Evolutionary conservation across 2,329 filamentous ascomycete genomes (phyloP).

Genomic region (Cyphellophora attinorum): DNA sequence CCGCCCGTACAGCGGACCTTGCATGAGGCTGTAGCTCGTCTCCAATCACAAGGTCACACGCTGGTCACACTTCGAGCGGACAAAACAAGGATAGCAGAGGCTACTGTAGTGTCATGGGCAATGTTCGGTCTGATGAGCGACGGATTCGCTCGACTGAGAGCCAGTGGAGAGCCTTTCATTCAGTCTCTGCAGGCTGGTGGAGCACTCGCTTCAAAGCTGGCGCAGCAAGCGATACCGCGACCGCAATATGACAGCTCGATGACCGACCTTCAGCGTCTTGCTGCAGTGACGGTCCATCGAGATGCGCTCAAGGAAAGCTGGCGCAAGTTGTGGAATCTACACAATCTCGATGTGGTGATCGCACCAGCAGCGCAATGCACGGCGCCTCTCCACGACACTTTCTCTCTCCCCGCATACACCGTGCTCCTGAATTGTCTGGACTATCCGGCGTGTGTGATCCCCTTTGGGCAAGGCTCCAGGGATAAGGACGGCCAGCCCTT

Average conservation of each 20-base stretch:
- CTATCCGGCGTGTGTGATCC: conserved; percentile 15
- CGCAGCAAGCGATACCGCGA: not conserved
- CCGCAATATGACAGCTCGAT: conserved; percentile 22
- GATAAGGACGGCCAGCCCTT: conserved; percentile 8
- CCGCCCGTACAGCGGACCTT: conserved; percentile 44
- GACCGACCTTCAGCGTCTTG: conserved; percentile 29
- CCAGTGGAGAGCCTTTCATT: conserved; percentile 20
- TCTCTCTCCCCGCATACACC: conserved; percentile 30
- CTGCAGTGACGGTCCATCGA: conserved; percentile 31
- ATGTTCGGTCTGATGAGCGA: conserved; percentile 18
- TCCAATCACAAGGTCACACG: conserved; percentile 45
- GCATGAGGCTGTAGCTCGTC: conserved; percentile 30
- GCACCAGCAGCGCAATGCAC: conserved; percentile 40
- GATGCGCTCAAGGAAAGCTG: conserved; percentile 28
- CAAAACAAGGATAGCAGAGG: conserved; percentile 9
- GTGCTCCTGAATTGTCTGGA: conserved; percentile 44
- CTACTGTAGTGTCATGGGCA: conserved; percentile 16
- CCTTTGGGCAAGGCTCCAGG: conserved; percentile 12
- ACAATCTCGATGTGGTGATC: conserved; percentile 43
- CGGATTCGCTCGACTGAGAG: conserved; percentile 6
- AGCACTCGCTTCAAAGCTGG: not conserved
- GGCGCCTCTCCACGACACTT: conserved; percentile 41
- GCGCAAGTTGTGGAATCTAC: conserved; percentile 31
- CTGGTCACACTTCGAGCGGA: conserved; percentile 20
- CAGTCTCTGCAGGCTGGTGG: conserved; percentile 9